Base-by-base conservation (phyloP, 768 basidiomycete species). In the Tulasnella sp. region DNA sequence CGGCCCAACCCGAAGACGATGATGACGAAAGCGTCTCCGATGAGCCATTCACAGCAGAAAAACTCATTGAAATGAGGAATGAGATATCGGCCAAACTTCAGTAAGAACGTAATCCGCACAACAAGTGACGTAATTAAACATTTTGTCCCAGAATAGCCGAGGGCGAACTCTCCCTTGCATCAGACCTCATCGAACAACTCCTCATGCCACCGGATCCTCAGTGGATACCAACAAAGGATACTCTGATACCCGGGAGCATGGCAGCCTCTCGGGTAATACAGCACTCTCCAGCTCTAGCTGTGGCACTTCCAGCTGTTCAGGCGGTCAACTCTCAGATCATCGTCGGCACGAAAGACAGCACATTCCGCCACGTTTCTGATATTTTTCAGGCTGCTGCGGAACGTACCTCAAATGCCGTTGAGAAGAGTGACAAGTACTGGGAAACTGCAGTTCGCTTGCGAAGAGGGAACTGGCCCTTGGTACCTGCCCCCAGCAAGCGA, bases 271-370 rank as follows among this genome's bases (percentile, higher is more conserved):
- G 36, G 29, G 68, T 62, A 16, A 32, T 63, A 5, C 34, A 35
- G 11, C 34, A 32, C 22, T 73, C 72, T 42, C 47, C 64, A 11
- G 42, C 64, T 14, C 65, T 44, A 9, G 32, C 72, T 12, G 64
- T 36, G 16, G 82, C 86, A 5, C 87, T 90, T 19, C 74, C 79
- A 7, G 90, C 91, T 0, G 85, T 92, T 1, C 85, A 88, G 69
- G 86, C 88, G 1, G 90, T 91, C 78, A 87, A 91, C 78, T 81
- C 88, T 0, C 90, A 91, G 73, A 79, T 92, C 6, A 83, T 85
- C 6, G 84, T 91, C 62, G 91, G 92, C 0, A 88, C 89, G 37
- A 94, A 94, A 79, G 92, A 94, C 73, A 87, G 89, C 77, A 87
- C 91, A 0, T 79, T 94, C 39, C 81, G 92, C 75, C 88, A 89